Base-by-base conservation (phyloP, 352 stramenopile species). In the Phytopythium aichiense region DNA sequence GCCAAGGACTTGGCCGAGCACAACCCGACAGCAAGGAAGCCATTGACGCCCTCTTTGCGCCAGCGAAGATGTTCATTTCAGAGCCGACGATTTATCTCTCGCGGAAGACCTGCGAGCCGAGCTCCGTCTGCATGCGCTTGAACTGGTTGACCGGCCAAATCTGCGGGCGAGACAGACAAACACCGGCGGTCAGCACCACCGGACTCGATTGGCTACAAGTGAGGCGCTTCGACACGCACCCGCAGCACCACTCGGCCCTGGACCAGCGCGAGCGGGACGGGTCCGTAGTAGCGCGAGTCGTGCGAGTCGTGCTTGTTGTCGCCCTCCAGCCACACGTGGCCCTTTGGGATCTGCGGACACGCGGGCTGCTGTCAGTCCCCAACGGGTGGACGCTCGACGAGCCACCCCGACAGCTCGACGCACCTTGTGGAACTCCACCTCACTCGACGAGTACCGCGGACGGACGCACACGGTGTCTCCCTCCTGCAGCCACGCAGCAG, bases 271-370 rank as follows among this genome's bases (percentile, higher is more conserved):
- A 85, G 81, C n/a, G 96, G 96, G 46, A 99, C 79, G 1, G 97
- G 88, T 20, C 97, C 97, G 70, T 98, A 99, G 72, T 96, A 92
- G 18, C 96, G 78, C 40, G 93, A 98, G 76, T 99, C 97, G 37
- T 89, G 92, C 43, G 92, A 98, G 78, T 98, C 95, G 60, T 93
- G 70, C 38, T 96, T 91, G 84, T 99, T 99, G 78, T 99, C 97
- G 48, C 97, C 97, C 78, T 99, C 94, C 16, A 99, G 69, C 97
- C 97, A 99, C 52, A 98, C 77, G 67, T 98, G 91, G 35, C 96
- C 94, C 57, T 91, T 84, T 4, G 96, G 96, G 25, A 93, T 82
- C 79, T 84, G 28, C 5, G 22, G 9, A 15, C 40, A 7, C 8
- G 31, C 35, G 22, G 22, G 37, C 33, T 45, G 23, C 18, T 55